Base-by-base conservation (phyloP, 2,329 filamentous ascomycete species). In the Diaporthe citriasiana region DNA sequence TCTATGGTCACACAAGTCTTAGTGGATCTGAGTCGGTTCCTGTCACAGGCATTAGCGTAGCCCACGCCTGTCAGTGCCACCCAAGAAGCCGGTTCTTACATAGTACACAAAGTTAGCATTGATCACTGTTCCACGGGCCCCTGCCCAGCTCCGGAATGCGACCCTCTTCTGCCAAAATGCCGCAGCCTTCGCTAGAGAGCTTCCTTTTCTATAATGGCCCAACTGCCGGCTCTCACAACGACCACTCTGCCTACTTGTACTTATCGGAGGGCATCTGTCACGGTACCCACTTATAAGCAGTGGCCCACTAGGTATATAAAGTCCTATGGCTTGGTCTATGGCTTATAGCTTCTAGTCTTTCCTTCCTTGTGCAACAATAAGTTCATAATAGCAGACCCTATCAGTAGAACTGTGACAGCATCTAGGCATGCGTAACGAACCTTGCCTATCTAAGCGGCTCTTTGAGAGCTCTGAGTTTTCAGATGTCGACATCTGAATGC, bases 21-120 rank as follows among this genome's bases (percentile, higher is more conserved):
- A 53, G 63, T 68, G 63, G 22, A 68, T 51, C 22, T 68, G 15
- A 13, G n/a, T 17, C n/a, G 22, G 45, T 68, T 50, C 17, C 45
- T 51, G 45, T 66, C 45, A 66, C 35, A 38, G 33, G 45, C 60
- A n/a, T 38, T 51, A 66, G 60, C 30, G 45, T 22, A 38, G 33
- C n/a, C 22, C 33, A 40, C 8, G 13, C 45, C 45, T 68, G 60
- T 53, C 45, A 53, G 33, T 40, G 63, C 25, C 25, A 30, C 47
- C 63, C 45, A 68, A 53, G 22, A 35, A 25, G 42, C 27, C 45
- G 60, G 42, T 50, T 51, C 19, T 7, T 51, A 25, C 42, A 19
- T 38, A 35, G 22, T 4, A 45, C 42, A 42, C 12, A 17, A 25
- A 30, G 25, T 51, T 51, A 33, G 60, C 45, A 68, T 50, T 51